These are phyloP conservation scores for Sugiyamaella floridensis DNA, from an alignment of 805 yeast genomes.

Conservation along the genomic window DNA sequence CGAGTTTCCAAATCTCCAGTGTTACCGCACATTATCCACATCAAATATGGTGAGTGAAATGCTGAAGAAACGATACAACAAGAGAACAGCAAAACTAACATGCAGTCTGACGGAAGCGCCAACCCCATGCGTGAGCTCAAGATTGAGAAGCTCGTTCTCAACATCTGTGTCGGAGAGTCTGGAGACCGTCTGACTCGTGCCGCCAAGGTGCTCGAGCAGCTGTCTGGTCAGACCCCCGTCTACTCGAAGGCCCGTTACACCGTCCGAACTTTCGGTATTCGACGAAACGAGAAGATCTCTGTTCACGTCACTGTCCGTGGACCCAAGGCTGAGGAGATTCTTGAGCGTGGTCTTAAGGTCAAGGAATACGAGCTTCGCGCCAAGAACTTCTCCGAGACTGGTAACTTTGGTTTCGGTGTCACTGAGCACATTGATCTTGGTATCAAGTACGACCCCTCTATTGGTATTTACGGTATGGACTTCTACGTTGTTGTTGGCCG, in stretches of 20 bases:
- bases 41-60: constrained; percentile 15
- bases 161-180: constrained; percentile 99
- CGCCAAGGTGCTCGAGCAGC: constrained; percentile 98
- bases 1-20: constrained; percentile 25
- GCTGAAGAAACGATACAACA: background rate
- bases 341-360: constrained; percentile 99
- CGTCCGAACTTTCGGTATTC: constrained; percentile 99
- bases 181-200: constrained; percentile 99
- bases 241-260: constrained; percentile 99
- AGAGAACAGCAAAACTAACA: constrained; percentile 1
- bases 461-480: constrained; percentile 99
- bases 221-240: constrained; percentile 99
- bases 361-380: constrained; percentile 95
- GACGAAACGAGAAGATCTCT: constrained; percentile 99
- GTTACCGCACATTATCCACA: constrained; percentile 5
- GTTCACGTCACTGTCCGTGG: constrained; percentile 99
- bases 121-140: constrained; percentile 98
- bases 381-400: constrained; percentile 96
- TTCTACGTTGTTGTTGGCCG: constrained; percentile 99
- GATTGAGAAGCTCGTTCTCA: constrained; percentile 98
- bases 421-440: constrained; percentile 99
- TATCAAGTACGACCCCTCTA: constrained; percentile 99
- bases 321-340: constrained; percentile 98
- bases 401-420: constrained; percentile 99
- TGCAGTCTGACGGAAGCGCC: constrained; percentile 32